Percentiles rank a stretch among this genome's conserved stretches.
phyloP scores from a whole-genome alignment of 805 yeast genomes.

The Candida ponderosae region DNA sequence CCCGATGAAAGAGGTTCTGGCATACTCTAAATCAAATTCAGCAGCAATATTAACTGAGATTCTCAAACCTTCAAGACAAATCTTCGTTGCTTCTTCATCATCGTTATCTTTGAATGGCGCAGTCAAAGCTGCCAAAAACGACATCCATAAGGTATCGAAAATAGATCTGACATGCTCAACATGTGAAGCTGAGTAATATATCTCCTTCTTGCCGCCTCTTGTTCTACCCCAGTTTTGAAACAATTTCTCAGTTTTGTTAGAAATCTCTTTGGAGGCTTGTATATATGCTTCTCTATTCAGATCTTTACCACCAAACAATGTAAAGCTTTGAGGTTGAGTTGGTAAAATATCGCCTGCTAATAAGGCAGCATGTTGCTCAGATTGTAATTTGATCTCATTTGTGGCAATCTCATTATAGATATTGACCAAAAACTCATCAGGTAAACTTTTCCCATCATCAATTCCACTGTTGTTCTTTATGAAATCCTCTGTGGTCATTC shows the following conservation, averaged over 20 bases:
- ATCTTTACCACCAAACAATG: slow-evolving; percentile 64
- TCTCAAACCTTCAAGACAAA: slow-evolving; percentile 80
- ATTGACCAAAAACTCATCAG: slow-evolving; percentile 59
- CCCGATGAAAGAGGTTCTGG: slow-evolving; percentile 82
- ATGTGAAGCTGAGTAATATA: slow-evolving; percentile 77
- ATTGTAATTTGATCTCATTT: slow-evolving; percentile 83
- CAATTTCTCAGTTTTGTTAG: slow-evolving; percentile 79
- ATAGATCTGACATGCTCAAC: slow-evolving; percentile 88
- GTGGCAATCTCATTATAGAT: slow-evolving; percentile 71
- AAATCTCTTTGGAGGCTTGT: slow-evolving; percentile 88
- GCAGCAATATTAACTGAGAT: slow-evolving; percentile 79
- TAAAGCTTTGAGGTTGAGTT: slow-evolving; percentile 33
- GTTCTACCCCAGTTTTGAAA: slow-evolving; percentile 57
- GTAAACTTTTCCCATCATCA: slow-evolving; percentile 82
- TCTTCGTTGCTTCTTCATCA: slow-evolving; percentile 57
- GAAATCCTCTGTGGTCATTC: slow-evolving; percentile 87
- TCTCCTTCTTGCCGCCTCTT: slow-evolving; percentile 33
- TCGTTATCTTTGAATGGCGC: slow-evolving; percentile 89
- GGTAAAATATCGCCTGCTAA: slow-evolving; percentile 51
- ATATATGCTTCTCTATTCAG: slow-evolving; percentile 75
- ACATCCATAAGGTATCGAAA: slow-evolving; percentile 96
- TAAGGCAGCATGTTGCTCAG: slow-evolving; percentile 91
- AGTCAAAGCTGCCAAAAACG: slow-evolving; percentile 87
- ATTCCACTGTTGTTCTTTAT: slow-evolving; percentile 83
- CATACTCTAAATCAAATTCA: slow-evolving; percentile 73